Evolutionary conservation across 768 basidiomycete genomes (phyloP).

Genomic region (Mycena haematopus): DNA sequence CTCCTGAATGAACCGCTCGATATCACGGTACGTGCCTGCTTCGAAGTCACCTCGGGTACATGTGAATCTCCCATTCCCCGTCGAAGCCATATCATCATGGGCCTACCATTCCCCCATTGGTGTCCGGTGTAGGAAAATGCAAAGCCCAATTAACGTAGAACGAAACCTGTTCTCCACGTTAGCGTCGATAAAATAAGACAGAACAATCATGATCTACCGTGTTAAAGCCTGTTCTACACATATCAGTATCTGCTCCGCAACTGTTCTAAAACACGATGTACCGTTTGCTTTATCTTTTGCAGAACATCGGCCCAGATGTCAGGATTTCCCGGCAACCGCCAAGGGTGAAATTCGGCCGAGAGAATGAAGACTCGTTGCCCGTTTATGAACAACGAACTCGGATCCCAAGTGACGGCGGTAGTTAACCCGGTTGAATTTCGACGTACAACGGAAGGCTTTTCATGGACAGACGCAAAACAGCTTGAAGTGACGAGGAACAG

Average conservation of each 20-base stretch:
- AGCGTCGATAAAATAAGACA: not conserved
- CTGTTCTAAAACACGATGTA: too few relatives aligned
- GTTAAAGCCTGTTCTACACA: slow-evolving; percentile 51
- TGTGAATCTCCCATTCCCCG: not conserved
- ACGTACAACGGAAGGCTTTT: slow-evolving; percentile 1
- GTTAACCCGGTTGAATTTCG: slow-evolving; percentile 53
- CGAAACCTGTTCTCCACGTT: slow-evolving; percentile 40
- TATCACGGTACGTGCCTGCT: slow-evolving; percentile 54
- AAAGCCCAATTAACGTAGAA: slow-evolving; percentile 68
- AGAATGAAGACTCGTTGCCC: slow-evolving; percentile 64
- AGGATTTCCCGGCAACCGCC: slow-evolving; percentile 58
- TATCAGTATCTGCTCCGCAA: too few relatives aligned
- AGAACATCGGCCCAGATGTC: slow-evolving; percentile 65
- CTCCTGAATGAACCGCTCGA: slow-evolving; percentile 59
- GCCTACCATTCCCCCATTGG: slow-evolving; percentile 46
- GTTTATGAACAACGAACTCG: slow-evolving; percentile 61
- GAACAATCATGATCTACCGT: slow-evolving; percentile 39
- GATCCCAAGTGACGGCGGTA: slow-evolving; percentile 62
- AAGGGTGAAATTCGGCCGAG: slow-evolving; percentile 69
- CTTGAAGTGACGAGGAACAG: slow-evolving; percentile 13
- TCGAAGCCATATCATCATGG: not conserved
- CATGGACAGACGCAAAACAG: slow-evolving; percentile 21
- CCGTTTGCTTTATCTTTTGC: slow-evolving; percentile 64
- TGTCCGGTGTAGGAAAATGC: slow-evolving; percentile 54
- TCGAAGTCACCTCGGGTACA: slow-evolving; percentile 47